A percentile compares a stretch with the other conserved stretches of the same genome.
Evolutionary conservation across 2,329 filamentous ascomycete species (phyloP).

Genomic region (Alternaria novae-zelandiae): DNA sequence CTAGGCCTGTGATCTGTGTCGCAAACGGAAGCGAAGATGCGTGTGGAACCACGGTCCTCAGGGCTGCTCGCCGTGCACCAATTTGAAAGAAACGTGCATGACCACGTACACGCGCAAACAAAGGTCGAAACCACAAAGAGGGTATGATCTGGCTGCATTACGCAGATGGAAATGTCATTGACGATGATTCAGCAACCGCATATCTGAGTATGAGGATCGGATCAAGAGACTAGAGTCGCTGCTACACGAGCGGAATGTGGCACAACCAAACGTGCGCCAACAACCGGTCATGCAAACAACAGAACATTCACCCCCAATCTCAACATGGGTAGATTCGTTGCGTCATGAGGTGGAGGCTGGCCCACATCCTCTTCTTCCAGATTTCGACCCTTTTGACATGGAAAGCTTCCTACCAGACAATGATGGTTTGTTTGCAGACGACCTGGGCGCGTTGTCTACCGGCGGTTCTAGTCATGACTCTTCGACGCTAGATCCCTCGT

Average conservation of each 20-base stretch:
- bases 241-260: slow-evolving; percentile 28
- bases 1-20: slow-evolving; percentile 36
- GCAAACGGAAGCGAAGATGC: slow-evolving; percentile 33
- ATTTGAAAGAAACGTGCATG: slow-evolving; percentile 31
- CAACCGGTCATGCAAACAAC: slow-evolving; percentile 22
- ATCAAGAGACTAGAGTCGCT: slow-evolving; percentile 31
- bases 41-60: slow-evolving; percentile 23
- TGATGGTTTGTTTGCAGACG: background rate
- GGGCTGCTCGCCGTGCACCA: slow-evolving; percentile 28
- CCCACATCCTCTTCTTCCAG: slow-evolving; percentile 12
- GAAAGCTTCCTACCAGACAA: background rate
- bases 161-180: background rate
- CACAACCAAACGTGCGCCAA: slow-evolving; percentile 23
- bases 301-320: slow-evolving; percentile 19
- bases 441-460: background rate
- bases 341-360: slow-evolving; percentile 25
- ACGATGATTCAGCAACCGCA: slow-evolving; percentile 18
- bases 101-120: slow-evolving; percentile 34
- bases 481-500: background rate
- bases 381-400: slow-evolving; percentile 19
- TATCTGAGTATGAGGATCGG: slow-evolving; percentile 32
- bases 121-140: slow-evolving; percentile 29
- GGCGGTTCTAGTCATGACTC: background rate
- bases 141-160: slow-evolving; percentile 10
- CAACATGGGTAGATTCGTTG: slow-evolving; percentile 25